Conservation (phyloP, 1,139 yeast species). For the Suhomyces guaymorum region DNA sequence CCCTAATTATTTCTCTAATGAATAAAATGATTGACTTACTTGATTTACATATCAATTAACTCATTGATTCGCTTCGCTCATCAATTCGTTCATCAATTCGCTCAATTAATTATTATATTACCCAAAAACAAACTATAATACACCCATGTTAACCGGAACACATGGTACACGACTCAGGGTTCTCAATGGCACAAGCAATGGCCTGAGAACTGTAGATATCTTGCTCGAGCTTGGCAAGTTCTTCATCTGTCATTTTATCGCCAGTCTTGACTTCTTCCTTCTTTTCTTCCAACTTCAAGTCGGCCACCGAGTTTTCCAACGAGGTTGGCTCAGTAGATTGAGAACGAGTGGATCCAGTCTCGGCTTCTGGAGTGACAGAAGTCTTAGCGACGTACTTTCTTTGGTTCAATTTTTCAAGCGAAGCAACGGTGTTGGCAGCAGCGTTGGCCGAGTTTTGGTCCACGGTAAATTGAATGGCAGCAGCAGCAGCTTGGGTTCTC, state of each 20-base stretch:
- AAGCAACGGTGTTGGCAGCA: slow-evolving; percentile 37
- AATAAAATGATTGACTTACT: no score
- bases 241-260: slow-evolving; percentile 15
- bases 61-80: no score
- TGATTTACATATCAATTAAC: no score
- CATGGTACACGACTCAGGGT: slow-evolving; percentile 98
- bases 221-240: slow-evolving; percentile 30
- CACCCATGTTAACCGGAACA: slow-evolving; percentile 74
- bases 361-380: slow-evolving; percentile 31
- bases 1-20: no score
- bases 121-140: slow-evolving; percentile 13
- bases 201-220: slow-evolving; percentile 93
- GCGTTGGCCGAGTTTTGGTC: slow-evolving; percentile 38
- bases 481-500: slow-evolving; percentile 70
- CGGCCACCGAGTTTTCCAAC: slow-evolving; percentile 49
- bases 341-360: slow-evolving; percentile 30
- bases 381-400: slow-evolving; percentile 48
- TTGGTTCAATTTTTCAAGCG: slow-evolving; percentile 55
- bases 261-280: slow-evolving; percentile 12
- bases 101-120: slow-evolving; percentile 10
- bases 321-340: slow-evolving; percentile 53
- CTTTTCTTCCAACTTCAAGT: slow-evolving; percentile 34
- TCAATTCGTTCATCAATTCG: no score
- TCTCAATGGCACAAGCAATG: slow-evolving; percentile 93
- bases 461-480: slow-evolving; percentile 62